Evolutionary conservation across 345 rosid genomes (phyloP), one percentile per base, ranked within the genome.

Genomic region (Nasturtium officinale): DNA sequence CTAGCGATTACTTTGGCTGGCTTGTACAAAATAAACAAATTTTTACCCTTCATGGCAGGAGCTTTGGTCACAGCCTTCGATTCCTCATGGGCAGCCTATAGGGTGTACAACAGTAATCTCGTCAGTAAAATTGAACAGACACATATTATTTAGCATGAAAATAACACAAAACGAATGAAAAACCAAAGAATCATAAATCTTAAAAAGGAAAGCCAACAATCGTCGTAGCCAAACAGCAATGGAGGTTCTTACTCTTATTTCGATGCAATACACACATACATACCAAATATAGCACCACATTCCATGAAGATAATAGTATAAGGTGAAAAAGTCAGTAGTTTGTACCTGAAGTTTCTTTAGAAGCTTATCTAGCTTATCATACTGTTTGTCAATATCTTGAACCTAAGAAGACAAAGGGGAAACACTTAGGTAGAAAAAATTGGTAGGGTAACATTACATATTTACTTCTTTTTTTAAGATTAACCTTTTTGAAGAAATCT

Each of bases 21-120:
- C 54, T 47, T 46, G 38, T 43, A 15, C 9, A 46, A 35, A 35
- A 17, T 21, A 53, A 61, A 61, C 0, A 53, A 48, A 21, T 0
- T 0, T 42, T 55, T 76, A 90, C 96, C 90, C 87, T 90, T 94
- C 98, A 94, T 90, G 30, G 94, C 87, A 64, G 95, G 87, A 64
- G 95, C 98, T 74, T 90, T 94, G 68, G 98, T 94, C 15, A 94
- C 95, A 28, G 97, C 79, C 71, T 90, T 94, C 1, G 98, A 89
- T 50, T 91, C 97, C 85, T 94, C 98, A 35, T 94, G 92, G 42
- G 97, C 91, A 64, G 92, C 96, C 98, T 94, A 50, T 28, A 78
- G n/a, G 8, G 17, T 74, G 37, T 7, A 5, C 10, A 72, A 59
- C 9, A n/a, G 13, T 5, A 26, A 61, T 9, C 9, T 7, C 23